Percentiles rank a stretch among this genome's conserved stretches.
Evolutionary conservation across 148 eudicot species (phyloP).

Genomic region (Chenopodium formosanum): DNA sequence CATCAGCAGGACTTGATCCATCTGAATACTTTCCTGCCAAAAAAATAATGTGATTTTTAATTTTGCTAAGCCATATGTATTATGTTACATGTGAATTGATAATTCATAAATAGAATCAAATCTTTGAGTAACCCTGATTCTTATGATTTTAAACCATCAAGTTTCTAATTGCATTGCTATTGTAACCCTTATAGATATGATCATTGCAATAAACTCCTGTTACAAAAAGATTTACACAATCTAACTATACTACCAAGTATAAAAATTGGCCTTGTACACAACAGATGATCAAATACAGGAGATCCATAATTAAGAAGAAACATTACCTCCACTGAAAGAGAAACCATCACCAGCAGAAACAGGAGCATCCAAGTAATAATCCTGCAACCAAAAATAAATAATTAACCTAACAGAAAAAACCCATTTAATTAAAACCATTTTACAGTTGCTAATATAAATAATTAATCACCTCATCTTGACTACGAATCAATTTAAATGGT

Average conservation of each 20-base stretch:
- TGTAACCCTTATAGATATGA: no score
- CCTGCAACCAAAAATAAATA: conserved; percentile 36
- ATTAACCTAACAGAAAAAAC: neutral
- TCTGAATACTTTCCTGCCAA: conserved; percentile 84
- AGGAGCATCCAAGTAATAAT: conserved; percentile 90
- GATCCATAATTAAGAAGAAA: neutral
- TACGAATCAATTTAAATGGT: conserved; percentile 36
- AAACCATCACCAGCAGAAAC: conserved; percentile 93
- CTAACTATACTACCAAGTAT: no score
- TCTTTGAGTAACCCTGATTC: neutral
- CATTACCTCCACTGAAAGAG: conserved; percentile 89
- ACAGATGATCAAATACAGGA: neutral
- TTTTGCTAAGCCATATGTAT: neutral
- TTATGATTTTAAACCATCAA: no score
- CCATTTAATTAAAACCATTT: neutral
- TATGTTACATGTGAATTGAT: neutral
- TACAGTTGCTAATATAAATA: no score
- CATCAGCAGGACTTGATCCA: conserved; percentile 84
- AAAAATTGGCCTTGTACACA: neutral
- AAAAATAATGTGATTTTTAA: conserved; percentile 4
- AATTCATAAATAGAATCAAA: neutral
- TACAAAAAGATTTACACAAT: no score
- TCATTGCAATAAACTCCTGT: no score
- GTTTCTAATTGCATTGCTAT: no score
- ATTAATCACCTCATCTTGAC: conserved; percentile 44